These are phyloP conservation scores for Seiridium unicorne DNA, from an alignment of 2,329 filamentous ascomycete species.

Conservation along the genomic window DNA sequence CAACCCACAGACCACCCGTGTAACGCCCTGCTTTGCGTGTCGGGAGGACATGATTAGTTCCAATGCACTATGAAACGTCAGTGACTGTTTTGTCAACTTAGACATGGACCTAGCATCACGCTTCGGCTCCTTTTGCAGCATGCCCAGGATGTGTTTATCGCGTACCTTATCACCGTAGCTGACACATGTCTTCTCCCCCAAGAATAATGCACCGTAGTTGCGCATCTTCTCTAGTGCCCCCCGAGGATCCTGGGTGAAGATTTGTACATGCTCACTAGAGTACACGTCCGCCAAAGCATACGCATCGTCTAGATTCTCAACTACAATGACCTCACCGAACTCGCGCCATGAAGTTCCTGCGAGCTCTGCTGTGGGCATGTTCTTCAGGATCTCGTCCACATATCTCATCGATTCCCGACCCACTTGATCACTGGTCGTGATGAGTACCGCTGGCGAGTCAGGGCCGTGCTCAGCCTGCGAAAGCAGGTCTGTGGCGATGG, in stretches of 20 bases:
- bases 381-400: conserved; percentile 35
- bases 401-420: conserved; percentile 34
- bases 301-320: conserved; percentile 41
- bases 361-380: conserved; percentile 39
- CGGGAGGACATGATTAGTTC: conserved; percentile 53
- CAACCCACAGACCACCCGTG: conserved; percentile 53
- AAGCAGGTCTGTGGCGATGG: conserved; percentile 43
- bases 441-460: conserved; percentile 47
- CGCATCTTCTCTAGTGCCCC: conserved; percentile 49
- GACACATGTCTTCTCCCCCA: conserved; percentile 51
- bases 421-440: conserved; percentile 42
- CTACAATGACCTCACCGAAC: conserved; percentile 45
- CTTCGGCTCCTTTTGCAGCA: too few species aligned
- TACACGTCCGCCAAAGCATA: conserved; percentile 45
- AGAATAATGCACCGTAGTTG: conserved; percentile 48
- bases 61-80: conserved; percentile 39
- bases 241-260: conserved; percentile 42
- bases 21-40: conserved; percentile 45
- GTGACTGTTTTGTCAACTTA: background rate
- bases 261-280: conserved; percentile 51
- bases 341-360: conserved; percentile 42
- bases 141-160: background rate
- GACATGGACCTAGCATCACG: background rate
- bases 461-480: conserved; percentile 51
- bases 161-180: conserved; percentile 51